Base-by-base conservation (phyloP, 345 rosid genomes). In the Euclidium syriacum region DNA sequence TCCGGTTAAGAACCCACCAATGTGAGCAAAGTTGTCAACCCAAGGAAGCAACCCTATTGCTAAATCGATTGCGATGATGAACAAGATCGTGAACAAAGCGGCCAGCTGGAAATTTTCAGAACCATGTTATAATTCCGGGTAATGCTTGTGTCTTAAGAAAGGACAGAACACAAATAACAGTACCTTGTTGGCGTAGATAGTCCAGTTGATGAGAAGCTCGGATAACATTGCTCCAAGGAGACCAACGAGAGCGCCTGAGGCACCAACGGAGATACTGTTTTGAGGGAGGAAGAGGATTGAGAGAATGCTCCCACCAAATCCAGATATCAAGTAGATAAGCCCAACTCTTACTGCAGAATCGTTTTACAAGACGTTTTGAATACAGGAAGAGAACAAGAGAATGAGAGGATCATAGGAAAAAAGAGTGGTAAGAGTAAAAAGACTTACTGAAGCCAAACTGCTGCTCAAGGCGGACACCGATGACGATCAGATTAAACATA, bases 221-320 rank as follows among this genome's bases (percentile, higher is more conserved):
- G 99, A 84, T 50, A 86, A 56, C 97, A 90, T 90, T 7, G 99
- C 97, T 42, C 90, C 94, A 33, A 90, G 82, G 68, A 95, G 97
- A 62, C 99, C 99, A 64, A 95, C 83, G 55, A 94, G 81, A 71
- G 99, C 99, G 6, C 99, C 97, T 12, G 99, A 94, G 41, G 97
- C 99, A 77, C 99, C 99, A 23, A 94, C 99, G 6, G 97, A 86
- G 64, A 86, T 84, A 44, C 75, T 87, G 5, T 16, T 34, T 56
- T 52, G 84, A 47, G 75, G 79, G 71, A 77, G 79, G 71, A 92
- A 92, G 48, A 92, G 81, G 1, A 90, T 52, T 2, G 98, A 84
- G 49, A 89, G 71, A 55, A 92, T 52, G 82, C 86, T 81, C 20
- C 97, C 97, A 9, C 94, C 95, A 15, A 84, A 48, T 74, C 98